phyloP scores from a whole-genome alignment of 176 grass and related monocot species.

The Tillandsia fasciculata region DNA sequence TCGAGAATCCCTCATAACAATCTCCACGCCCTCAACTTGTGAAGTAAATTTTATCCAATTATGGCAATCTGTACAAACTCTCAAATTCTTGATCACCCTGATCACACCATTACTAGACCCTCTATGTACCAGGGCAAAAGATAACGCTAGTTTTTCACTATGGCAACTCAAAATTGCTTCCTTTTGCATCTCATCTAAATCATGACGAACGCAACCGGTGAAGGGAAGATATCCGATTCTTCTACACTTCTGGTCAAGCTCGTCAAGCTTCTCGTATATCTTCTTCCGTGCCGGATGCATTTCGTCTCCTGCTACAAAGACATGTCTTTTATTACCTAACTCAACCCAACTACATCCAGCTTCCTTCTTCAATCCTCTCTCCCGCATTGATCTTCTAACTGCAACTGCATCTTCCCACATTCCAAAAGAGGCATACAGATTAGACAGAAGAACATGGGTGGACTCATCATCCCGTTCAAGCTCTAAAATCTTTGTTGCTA shows the following conservation, averaged over 20 bases:
- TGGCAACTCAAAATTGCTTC: constrained; percentile 11
- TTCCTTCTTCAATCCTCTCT: constrained; percentile 19
- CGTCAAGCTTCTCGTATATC: constrained; percentile 11
- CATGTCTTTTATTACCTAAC: constrained; percentile 10
- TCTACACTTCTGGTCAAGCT: constrained; percentile 6
- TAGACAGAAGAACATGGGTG: constrained; percentile 18
- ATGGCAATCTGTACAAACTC: constrained; percentile 16
- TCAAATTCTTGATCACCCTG: constrained; percentile 17
- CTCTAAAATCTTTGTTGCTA: constrained; percentile 10
- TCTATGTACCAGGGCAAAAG: not conserved
- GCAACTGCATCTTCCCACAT: constrained; percentile 15
- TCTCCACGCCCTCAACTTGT: not conserved
- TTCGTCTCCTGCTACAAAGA: constrained; percentile 12
- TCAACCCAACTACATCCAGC: constrained; percentile 23
- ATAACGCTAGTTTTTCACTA: constrained; percentile 13
- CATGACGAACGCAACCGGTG: constrained; percentile 11
- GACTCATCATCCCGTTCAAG: constrained; percentile 4
- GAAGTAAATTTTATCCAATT: constrained; percentile 16
- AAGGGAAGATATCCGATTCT: constrained; percentile 11
- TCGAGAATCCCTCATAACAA: constrained; percentile 11
- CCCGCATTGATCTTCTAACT: constrained; percentile 4
- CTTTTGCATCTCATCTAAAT: constrained; percentile 9
- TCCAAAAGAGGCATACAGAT: constrained; percentile 15
- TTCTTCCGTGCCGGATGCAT: constrained; percentile 3
- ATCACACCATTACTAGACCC: not conserved